Percentiles rank a stretch among this genome's conserved stretches.
phyloP scores from a whole-genome alignment of 1,284 basidiomycete species.

The Paramarasmius palmivorus region DNA sequence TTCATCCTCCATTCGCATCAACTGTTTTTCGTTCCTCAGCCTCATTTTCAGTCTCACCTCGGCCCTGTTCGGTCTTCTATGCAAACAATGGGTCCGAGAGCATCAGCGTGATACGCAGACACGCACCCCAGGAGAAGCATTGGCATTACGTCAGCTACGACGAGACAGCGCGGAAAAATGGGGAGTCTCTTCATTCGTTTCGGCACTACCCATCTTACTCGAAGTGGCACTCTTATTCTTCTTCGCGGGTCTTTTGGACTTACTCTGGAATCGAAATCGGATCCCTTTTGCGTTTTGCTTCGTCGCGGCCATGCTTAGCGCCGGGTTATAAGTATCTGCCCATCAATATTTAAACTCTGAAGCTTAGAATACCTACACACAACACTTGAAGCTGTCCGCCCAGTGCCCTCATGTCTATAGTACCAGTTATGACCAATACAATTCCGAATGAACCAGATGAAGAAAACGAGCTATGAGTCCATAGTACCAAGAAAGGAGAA shows the following conservation, averaged over 20 bases:
- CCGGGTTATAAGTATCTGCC: background rate
- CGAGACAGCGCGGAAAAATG: background rate
- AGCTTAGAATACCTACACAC: no score
- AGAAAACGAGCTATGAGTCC: no score
- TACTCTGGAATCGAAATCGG: conserved; percentile 1
- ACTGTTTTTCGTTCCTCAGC: conserved; percentile 11
- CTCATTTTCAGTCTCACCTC: conserved; percentile 7
- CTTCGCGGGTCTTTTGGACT: conserved; percentile 5
- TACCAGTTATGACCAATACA: no score
- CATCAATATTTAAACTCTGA: no score
- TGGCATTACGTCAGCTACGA: background rate
- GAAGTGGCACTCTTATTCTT: conserved; percentile 1
- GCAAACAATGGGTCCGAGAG: no score
- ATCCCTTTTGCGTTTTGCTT: background rate
- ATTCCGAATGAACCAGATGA: no score
- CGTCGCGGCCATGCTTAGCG: background rate
- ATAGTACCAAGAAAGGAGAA: no score
- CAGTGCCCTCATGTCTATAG: no score
- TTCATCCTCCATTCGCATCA: background rate
- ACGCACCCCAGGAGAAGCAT: background rate
- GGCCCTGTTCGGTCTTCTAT: conserved; percentile 6
- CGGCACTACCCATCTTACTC: background rate
- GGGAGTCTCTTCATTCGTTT: background rate
- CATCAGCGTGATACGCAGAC: conserved; percentile 7
- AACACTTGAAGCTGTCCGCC: no score